Evolutionary conservation across 2,329 filamentous ascomycete species (phyloP), one percentile per base, ranked within the genome.

Genomic region (Pseudocercospora cruenta): DNA sequence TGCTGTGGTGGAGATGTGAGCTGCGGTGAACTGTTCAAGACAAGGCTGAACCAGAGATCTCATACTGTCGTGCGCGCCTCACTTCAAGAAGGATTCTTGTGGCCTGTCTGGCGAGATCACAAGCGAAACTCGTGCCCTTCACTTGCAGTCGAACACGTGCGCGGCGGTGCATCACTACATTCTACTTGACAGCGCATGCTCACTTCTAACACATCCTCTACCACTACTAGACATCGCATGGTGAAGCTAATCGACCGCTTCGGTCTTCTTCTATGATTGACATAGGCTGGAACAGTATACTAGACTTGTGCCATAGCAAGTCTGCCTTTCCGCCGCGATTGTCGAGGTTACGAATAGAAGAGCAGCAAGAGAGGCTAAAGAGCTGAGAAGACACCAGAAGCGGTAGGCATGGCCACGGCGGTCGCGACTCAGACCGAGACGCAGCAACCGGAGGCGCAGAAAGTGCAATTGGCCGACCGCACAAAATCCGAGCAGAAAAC

Each of bases 371-470:
- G 58, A 26, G 31, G 16, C 28, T 54, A 16, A 55, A 14, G 26
- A 58, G 16, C n/a, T 19, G 22, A 59, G 60, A 36, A 51, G 22
- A 43, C 49, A 33, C 19, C 47, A 39, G 36, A 6, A 58, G 31
- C 28, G 36, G 16, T 43, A 62, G 63, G 12, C 58, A 71, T 71
- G 70, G 70, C 70, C 22, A 69, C 70, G 51, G 62, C 60, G 51
- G 63, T 67, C 36, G 65, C 67, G 58, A 67, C 69, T 21, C 63
- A 70, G 63, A 69, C 68, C 49, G 58, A 69, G 33, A 67, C 67
- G 61, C 60, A 55, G 16, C 60, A 66, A 55, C 67, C 70, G 19
- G 47, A 66, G 16, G 62, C 65, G 58, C 60, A 55, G 26, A 54
- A 31, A 33, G n/a, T 55, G 39, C 39, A 43, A 19, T 16, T n/a